Conservation (phyloP, 768 basidiomycete species). For the Plicaturopsis crispa region DNA sequence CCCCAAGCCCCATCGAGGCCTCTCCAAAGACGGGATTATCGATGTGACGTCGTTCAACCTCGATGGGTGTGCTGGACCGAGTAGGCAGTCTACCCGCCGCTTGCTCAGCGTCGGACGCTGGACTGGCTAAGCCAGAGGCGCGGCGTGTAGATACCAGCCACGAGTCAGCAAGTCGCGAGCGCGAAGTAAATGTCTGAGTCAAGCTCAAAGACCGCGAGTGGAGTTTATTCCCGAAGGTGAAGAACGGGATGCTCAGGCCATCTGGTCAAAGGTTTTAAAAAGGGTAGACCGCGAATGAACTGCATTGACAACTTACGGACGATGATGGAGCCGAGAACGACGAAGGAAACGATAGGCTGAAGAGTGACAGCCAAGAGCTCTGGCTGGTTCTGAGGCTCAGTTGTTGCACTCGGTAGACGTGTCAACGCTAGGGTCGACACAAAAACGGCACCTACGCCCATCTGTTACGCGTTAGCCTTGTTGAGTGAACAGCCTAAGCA, state of each 20-base stretch:
- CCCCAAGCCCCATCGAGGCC: too few relatives aligned
- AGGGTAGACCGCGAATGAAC: not conserved
- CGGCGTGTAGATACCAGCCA: too few relatives aligned
- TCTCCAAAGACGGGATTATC: too few relatives aligned
- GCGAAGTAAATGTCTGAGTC: conserved; percentile 33
- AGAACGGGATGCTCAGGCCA: conserved; percentile 65
- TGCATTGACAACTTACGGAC: conserved; percentile 46
- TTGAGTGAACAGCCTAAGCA: not conserved
- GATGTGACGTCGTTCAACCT: too few relatives aligned
- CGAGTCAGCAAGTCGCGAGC: too few relatives aligned
- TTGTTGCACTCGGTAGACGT: conserved; percentile 46
- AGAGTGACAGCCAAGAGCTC: conserved; percentile 69
- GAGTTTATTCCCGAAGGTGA: conserved; percentile 42
- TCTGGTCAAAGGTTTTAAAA: conserved; percentile 27
- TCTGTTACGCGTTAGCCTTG: conserved; percentile 30
- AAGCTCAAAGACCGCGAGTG: conserved; percentile 40
- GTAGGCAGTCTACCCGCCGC: too few relatives aligned
- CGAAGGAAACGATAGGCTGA: conserved; percentile 80
- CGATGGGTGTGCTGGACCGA: too few relatives aligned
- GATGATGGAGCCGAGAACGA: conserved; percentile 83
- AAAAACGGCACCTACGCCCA: conserved; percentile 92
- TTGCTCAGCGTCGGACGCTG: too few relatives aligned
- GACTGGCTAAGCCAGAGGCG: too few relatives aligned
- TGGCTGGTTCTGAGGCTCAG: conserved; percentile 58
- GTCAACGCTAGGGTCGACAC: conserved; percentile 68